Conservation (phyloP, 2,329 filamentous ascomycete species). For the Apiospora koreana region DNA sequence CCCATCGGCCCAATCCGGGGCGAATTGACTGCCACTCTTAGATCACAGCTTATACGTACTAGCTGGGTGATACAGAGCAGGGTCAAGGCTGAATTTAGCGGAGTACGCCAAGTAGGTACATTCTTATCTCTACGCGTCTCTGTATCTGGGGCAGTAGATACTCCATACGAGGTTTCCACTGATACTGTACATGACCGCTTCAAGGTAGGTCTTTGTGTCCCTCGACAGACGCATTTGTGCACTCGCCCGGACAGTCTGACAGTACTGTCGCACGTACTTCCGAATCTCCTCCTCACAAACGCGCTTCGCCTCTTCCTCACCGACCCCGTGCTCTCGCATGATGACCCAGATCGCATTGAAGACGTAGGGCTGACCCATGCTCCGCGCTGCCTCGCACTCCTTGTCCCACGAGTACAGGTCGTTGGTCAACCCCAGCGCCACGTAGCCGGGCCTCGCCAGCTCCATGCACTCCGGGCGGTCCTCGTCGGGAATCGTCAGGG, state of each 20-base stretch:
- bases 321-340: slow-evolving; percentile 35
- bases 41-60: too few relatives aligned
- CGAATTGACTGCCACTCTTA: too few relatives aligned
- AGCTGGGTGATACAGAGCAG: too few relatives aligned
- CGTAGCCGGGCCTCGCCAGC: slow-evolving; percentile 30
- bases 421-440: slow-evolving; percentile 36
- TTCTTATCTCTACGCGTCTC: background rate
- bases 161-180: slow-evolving; percentile 10
- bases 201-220: background rate
- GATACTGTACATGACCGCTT: slow-evolving; percentile 1
- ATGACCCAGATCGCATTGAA: slow-evolving; percentile 42
- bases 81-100: too few relatives aligned
- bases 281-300: slow-evolving; percentile 16
- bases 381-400: slow-evolving; percentile 31
- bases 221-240: background rate
- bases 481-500: slow-evolving; percentile 36
- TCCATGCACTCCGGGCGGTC: slow-evolving; percentile 32
- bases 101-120: too few relatives aligned
- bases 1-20: too few relatives aligned
- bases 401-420: slow-evolving; percentile 42
- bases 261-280: slow-evolving; percentile 11
- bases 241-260: background rate
- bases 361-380: slow-evolving; percentile 28
- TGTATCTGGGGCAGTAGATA: slow-evolving; percentile 8
- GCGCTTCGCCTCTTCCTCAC: slow-evolving; percentile 21